phyloP scores from a whole-genome alignment of 2,329 filamentous ascomycete genomes.

The Penicillium palitans region DNA sequence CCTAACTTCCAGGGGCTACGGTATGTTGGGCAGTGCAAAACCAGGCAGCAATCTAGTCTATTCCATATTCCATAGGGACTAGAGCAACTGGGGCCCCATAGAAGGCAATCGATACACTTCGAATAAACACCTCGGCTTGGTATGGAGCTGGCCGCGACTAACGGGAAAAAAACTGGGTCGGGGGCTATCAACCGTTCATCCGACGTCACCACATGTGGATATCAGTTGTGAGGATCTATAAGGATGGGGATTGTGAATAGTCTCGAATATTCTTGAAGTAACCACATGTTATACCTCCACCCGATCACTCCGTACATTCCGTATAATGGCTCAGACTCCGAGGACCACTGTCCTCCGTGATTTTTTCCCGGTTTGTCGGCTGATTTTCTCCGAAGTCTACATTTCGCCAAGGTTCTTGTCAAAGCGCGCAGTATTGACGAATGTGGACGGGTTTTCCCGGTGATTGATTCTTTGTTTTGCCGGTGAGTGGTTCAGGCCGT shows the following conservation, averaged over 20 bases:
- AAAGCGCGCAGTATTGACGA: constrained; percentile 9
- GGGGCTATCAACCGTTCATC: constrained; percentile 14
- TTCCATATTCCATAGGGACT: not conserved
- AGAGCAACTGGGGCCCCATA: not conserved
- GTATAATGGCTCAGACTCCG: not conserved
- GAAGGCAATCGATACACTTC: constrained; percentile 11
- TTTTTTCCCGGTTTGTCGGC: constrained; percentile 6
- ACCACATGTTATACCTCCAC: not conserved
- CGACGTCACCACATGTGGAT: constrained; percentile 24
- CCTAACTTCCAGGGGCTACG: not conserved
- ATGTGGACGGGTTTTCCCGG: constrained; percentile 13
- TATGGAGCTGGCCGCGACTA: constrained; percentile 10
- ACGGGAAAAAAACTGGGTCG: constrained; percentile 25
- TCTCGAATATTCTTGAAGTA: not conserved
- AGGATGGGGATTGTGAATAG: constrained; percentile 9
- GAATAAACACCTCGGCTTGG: constrained; percentile 18
- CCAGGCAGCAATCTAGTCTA: not conserved
- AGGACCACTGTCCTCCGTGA: constrained; percentile 24
- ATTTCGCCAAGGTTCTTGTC: constrained; percentile 8
- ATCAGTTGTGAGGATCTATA: constrained; percentile 9
- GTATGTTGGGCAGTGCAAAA: not conserved
- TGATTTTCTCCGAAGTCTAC: constrained; percentile 2
- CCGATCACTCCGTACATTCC: not conserved
- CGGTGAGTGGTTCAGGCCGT: constrained; percentile 15
- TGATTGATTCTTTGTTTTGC: not conserved